A percentile compares a stretch with the other conserved stretches of the same genome.
These are phyloP conservation scores for Hemileccinum rubropunctum DNA, from an alignment of 768 basidiomycete genomes.

Conservation along the genomic window DNA sequence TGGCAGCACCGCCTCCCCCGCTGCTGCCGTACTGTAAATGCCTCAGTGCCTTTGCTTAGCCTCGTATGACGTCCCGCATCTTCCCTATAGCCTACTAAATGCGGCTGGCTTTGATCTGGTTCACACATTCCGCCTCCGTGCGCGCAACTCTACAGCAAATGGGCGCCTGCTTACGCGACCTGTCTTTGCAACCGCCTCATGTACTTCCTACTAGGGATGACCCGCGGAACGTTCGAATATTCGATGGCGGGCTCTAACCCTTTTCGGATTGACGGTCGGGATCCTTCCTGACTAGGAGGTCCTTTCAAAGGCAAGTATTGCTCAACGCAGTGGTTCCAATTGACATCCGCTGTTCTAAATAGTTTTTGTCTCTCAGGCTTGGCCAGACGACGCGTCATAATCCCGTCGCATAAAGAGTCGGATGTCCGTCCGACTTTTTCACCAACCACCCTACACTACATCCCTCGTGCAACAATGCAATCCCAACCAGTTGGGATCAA, in stretches of 20 bases:
- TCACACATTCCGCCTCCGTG: too few relatives aligned
- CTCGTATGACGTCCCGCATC: too few relatives aligned
- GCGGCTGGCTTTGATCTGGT: background rate
- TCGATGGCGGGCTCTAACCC: slow-evolving; percentile 7
- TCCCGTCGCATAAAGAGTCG: slow-evolving; percentile 15
- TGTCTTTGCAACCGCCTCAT: slow-evolving; percentile 1
- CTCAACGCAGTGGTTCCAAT: slow-evolving; percentile 8
- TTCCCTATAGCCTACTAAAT: background rate
- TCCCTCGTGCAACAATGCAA: slow-evolving; percentile 10
- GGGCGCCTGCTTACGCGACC: background rate
- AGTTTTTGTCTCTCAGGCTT: background rate
- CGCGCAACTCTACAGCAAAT: slow-evolving; percentile 22
- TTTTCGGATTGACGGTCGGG: slow-evolving; percentile 5
- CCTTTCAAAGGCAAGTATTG: slow-evolving; percentile 17
- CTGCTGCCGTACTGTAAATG: too few relatives aligned
- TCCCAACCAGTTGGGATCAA: slow-evolving; percentile 15
- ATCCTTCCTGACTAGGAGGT: background rate
- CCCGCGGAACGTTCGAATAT: background rate
- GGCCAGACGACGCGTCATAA: background rate
- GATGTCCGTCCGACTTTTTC: background rate
- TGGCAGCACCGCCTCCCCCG: background rate
- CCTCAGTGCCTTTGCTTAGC: too few relatives aligned
- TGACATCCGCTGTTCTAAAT: background rate
- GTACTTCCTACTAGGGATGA: background rate
- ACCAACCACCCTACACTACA: background rate